These are phyloP conservation scores for Neoascochyta sp. DNA, from an alignment of 2,329 filamentous ascomycete genomes.

Conservation along the genomic window DNA sequence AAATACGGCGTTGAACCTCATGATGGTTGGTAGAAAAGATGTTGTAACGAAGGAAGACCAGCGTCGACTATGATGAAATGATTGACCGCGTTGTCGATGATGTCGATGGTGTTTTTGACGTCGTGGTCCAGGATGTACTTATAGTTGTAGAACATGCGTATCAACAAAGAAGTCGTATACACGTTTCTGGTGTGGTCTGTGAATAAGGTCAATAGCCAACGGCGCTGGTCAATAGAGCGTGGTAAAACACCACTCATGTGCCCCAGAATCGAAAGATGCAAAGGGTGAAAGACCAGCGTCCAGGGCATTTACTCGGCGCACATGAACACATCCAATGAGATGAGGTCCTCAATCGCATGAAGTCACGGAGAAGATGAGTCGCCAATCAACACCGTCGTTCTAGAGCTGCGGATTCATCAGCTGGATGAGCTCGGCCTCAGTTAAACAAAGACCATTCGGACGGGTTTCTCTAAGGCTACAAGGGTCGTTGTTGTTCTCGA, in stretches of 20 bases:
- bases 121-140: neutral
- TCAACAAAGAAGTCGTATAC: slow-evolving; percentile 3
- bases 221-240: slow-evolving; percentile 10
- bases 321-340: slow-evolving; percentile 4
- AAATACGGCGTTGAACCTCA: slow-evolving; percentile 49
- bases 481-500: slow-evolving; percentile 13
- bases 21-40: slow-evolving; percentile 33
- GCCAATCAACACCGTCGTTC: slow-evolving; percentile 4
- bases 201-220: slow-evolving; percentile 20
- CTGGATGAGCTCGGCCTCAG: too few species aligned
- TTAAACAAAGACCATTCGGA: slow-evolving; percentile 13
- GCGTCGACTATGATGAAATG: slow-evolving; percentile 5
- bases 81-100: slow-evolving; percentile 7
- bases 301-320: slow-evolving; percentile 12
- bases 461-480: slow-evolving; percentile 2
- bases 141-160: slow-evolving; percentile 2
- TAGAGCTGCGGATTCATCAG: too few species aligned
- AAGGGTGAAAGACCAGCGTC: slow-evolving; percentile 11
- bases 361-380: slow-evolving; percentile 5
- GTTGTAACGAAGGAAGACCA: slow-evolving; percentile 7
- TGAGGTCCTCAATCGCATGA: neutral
- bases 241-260: too few species aligned
- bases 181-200: slow-evolving; percentile 2
- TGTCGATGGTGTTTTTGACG: slow-evolving; percentile 9
- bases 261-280: too few species aligned